Base-by-base conservation (phyloP, 768 basidiomycete genomes). In the Mycena pura region DNA sequence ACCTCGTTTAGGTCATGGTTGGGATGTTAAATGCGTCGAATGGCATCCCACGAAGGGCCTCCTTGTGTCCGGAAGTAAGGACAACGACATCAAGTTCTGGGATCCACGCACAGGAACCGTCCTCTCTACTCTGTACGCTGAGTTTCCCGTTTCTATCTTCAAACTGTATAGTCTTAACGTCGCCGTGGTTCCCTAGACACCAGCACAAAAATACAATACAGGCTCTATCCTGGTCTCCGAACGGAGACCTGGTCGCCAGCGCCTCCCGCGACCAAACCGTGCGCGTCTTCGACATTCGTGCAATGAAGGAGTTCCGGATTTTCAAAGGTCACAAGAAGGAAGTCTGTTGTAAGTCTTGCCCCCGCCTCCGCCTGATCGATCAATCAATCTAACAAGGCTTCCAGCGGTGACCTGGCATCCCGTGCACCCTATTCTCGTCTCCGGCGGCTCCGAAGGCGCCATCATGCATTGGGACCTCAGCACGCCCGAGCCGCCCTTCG, bases 71-170 rank as follows among this genome's bases (percentile, higher is more conserved):
- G 97, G 97, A 24, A 94, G 93, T 68, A 99, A 99, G 76, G 97
- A 99, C 76, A 97, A 98, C 74, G 86, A 94, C 68, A 94, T 99
- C 76, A 99, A 99, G 70, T 99, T 99, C 77, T 99, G 97, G 97
- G 97, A 99, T 73, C 97, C 97, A 21, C 84, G 97, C 34, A 94
- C 93, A 10, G 93, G 92, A 32, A 95, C 92, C 0, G 87, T 89
- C 10, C 83, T 99, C 7, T 93, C 94, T 6, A 97, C 96, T 0
- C 77, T 98, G 95, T 96, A 72, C 61, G 90, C 76, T n/a, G n/a
- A n/a, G n/a, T 28, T 25, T 1, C 19, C 19, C 45, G 41, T 27
- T 49, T 5, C 57, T 15, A 25, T 27, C 56, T 51, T 7, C 34
- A 28, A 25, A 17, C 31, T 34, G 14, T 6, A 28, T 8, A 7